Percentiles rank a stretch among this genome's conserved stretches.
Conservation (phyloP, 1,284 basidiomycete genomes). For the Leccinum colubrinum region DNA sequence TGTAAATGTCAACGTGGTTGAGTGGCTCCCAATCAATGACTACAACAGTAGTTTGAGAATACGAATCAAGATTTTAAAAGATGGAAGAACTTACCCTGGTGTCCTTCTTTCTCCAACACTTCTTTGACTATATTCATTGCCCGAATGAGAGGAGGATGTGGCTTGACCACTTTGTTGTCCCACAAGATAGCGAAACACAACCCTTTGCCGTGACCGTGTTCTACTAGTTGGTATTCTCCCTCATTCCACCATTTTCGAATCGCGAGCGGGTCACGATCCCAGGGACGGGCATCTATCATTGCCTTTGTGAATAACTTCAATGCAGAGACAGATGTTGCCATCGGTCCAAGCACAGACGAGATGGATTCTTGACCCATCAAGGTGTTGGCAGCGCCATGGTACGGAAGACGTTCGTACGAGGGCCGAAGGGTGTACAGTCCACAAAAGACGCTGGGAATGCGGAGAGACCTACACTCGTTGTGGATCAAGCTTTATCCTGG, state of each 20-base stretch:
- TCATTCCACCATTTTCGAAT: slow-evolving; percentile 68
- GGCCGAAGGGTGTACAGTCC: slow-evolving; percentile 74
- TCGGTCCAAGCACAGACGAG: slow-evolving; percentile 72
- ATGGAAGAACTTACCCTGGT: slow-evolving; percentile 45
- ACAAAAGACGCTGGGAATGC: slow-evolving; percentile 68
- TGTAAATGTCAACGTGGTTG: slow-evolving; percentile 41
- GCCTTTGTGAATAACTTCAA: slow-evolving; percentile 65
- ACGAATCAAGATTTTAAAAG: background rate
- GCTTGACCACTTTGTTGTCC: slow-evolving; percentile 60
- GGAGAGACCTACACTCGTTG: slow-evolving; percentile 49
- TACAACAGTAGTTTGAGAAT: slow-evolving; percentile 10
- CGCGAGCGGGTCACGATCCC: slow-evolving; percentile 66
- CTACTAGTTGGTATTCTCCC: slow-evolving; percentile 51
- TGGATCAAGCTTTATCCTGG: background rate
- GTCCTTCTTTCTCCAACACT: slow-evolving; percentile 66
- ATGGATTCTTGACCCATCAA: slow-evolving; percentile 74
- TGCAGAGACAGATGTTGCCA: slow-evolving; percentile 56
- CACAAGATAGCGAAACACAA: slow-evolving; percentile 65
- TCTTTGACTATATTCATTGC: slow-evolving; percentile 60
- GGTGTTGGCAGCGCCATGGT: slow-evolving; percentile 61
- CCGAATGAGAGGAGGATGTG: slow-evolving; percentile 72
- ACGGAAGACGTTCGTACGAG: slow-evolving; percentile 71
- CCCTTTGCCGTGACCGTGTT: slow-evolving; percentile 56
- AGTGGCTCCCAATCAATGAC: slow-evolving; percentile 45
- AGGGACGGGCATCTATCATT: slow-evolving; percentile 56